phyloP scores from a whole-genome alignment of 768 basidiomycete species.

The Astraeus odoratus region DNA sequence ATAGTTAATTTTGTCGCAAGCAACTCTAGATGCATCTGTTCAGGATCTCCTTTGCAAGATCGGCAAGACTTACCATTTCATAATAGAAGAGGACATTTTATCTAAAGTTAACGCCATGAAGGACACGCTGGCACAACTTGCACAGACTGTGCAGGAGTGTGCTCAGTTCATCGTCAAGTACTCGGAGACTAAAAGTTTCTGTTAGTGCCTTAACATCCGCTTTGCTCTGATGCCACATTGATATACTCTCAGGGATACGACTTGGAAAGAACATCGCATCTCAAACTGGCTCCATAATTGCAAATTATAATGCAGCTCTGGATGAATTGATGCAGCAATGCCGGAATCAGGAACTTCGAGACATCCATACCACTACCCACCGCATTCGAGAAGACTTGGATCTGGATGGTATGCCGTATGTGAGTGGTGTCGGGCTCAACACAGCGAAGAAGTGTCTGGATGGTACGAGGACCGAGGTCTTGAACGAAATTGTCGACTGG shows the following conservation, averaged over 20 bases:
- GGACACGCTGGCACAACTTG: not conserved
- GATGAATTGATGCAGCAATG: constrained; percentile 2
- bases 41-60: not conserved
- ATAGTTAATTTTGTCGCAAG: constrained; percentile 1
- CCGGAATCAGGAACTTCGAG: not conserved
- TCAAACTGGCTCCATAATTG: not conserved
- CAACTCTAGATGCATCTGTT: not conserved
- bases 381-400: not conserved
- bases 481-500: constrained; percentile 13
- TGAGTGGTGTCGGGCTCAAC: not conserved
- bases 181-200: constrained; percentile 15
- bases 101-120: not conserved
- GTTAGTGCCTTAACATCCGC: constrained; percentile 5
- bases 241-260: not conserved
- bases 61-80: not conserved
- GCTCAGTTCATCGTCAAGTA: constrained; percentile 24
- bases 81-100: not conserved
- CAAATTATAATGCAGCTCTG: not conserved
- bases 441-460: not conserved
- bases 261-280: not conserved
- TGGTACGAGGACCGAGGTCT: constrained; percentile 1
- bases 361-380: not conserved
- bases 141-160: constrained; percentile 18
- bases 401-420: not conserved
- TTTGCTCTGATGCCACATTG: not conserved